Base-by-base conservation (phyloP, 2,329 filamentous ascomycete species). In the Colletotrichum tropicicola region DNA sequence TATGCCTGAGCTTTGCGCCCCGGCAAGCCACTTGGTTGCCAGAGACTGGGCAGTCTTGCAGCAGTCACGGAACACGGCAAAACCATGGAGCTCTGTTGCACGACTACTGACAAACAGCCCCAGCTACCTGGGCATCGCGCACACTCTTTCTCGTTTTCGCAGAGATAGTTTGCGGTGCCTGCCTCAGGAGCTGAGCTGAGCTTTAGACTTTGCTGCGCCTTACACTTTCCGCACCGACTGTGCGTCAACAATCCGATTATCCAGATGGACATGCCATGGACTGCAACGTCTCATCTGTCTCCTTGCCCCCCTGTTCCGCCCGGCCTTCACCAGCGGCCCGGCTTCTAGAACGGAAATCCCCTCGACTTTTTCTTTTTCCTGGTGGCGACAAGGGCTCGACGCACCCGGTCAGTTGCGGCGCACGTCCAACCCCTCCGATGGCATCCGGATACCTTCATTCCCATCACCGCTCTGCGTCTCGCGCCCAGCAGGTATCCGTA, bases 261-360 rank as follows among this genome's bases (percentile, higher is more conserved):
- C 35, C 51, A 43, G 59, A 57, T 55, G 59, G 52, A 32, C 48
- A 52, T 52, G 48, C 47, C 27, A 28, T 51, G 47, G 37, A 44
- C 41, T 59, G 32, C 55, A 59, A 48, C 41, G 48, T 53, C 55
- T 60, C 48, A 37, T 43, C 19, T 28, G 32, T 41, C 23, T 15
- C 28, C 10, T 15, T 15, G 37, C 6, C n/a, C 25, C 41, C n/a
- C 41, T 54, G 48, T 21, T 21, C 41, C 32, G 27, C 41, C 32
- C 25, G 9, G 19, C 48, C 19, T 12, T 45, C 55, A 48, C 19
- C 55, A 19, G 9, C 48, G 52, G 57, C 57, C 51, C 51, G 45
- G 35, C 63, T 66, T 65, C 63, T 63, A 66, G 63, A 63, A 66
- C 27, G 41, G 39, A 47, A 54, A 35, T 32, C 17, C 17, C 9